Evolutionary conservation across 1,284 basidiomycete species (phyloP).

Genomic region (Ceratobasidium sp.): DNA sequence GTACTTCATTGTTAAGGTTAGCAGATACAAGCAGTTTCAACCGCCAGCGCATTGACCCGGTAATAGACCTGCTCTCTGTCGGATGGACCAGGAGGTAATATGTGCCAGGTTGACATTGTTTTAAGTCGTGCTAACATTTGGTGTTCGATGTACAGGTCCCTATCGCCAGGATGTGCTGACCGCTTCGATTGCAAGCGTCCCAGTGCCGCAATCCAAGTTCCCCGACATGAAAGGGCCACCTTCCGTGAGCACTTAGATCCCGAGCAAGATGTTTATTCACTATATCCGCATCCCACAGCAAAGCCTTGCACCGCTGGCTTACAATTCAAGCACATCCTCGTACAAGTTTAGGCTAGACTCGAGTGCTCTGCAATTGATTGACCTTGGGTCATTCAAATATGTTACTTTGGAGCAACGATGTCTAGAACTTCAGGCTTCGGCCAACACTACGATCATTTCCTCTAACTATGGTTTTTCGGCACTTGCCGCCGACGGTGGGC

Average conservation of each 20-base stretch:
- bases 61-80: constrained; percentile 31
- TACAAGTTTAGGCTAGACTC: constrained; percentile 37
- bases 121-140: not conserved
- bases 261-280: too few relatives aligned
- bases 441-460: constrained; percentile 20
- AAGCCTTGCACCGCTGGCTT: constrained; percentile 25
- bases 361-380: constrained; percentile 26
- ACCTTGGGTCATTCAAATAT: constrained; percentile 13
- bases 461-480: constrained; percentile 20
- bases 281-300: constrained; percentile 9
- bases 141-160: constrained; percentile 17
- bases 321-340: constrained; percentile 25
- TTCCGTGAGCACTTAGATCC: not conserved
- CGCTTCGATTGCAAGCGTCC: not conserved
- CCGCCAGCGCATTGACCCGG: not conserved
- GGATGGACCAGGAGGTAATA: constrained; percentile 35
- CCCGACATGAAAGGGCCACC: constrained; percentile 37
- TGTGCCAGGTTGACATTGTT: not conserved
- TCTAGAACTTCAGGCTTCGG: constrained; percentile 5
- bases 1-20: constrained; percentile 39
- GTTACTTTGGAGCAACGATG: constrained; percentile 35
- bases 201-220: constrained; percentile 15
- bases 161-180: constrained; percentile 38
- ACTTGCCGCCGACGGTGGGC: not conserved
- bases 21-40: not conserved